Conservation (phyloP, 2,329 filamentous ascomycete species). For the Aspergillus spinulosporus region DNA sequence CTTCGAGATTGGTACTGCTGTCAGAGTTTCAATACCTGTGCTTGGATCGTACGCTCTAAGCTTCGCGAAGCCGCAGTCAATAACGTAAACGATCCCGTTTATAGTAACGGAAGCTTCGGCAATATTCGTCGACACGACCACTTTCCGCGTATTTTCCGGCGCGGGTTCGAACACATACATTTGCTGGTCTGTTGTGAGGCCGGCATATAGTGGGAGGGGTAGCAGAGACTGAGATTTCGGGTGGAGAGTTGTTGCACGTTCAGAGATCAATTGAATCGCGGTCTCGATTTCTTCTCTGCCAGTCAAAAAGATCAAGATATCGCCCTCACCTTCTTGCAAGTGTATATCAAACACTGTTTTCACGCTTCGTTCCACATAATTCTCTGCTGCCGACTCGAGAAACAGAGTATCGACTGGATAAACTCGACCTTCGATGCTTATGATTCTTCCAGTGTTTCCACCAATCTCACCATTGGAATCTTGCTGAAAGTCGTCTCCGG, state of each 20-base stretch:
- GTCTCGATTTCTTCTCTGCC: constrained; percentile 90
- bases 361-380: constrained; percentile 83
- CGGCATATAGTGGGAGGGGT: constrained; percentile 81
- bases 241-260: constrained; percentile 66
- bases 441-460: constrained; percentile 61
- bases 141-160: constrained; percentile 79
- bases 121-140: constrained; percentile 93
- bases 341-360: constrained; percentile 88
- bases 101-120: constrained; percentile 96
- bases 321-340: constrained; percentile 73
- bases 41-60: constrained; percentile 78
- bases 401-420: constrained; percentile 88
- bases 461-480: constrained; percentile 37
- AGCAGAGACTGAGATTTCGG: constrained; percentile 62
- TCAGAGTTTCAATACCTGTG: constrained; percentile 85
- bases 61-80: constrained; percentile 91
- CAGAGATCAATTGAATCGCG: constrained; percentile 74
- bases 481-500: constrained; percentile 43
- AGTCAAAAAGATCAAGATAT: constrained; percentile 88
- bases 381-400: constrained; percentile 71
- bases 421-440: constrained; percentile 82
- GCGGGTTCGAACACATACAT: constrained; percentile 91
- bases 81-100: constrained; percentile 83
- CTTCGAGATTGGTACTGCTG: constrained; percentile 78
- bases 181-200: constrained; percentile 84